These are phyloP conservation scores for Naganishia antarctica DNA, from an alignment of 768 basidiomycete genomes.

Conservation along the genomic window DNA sequence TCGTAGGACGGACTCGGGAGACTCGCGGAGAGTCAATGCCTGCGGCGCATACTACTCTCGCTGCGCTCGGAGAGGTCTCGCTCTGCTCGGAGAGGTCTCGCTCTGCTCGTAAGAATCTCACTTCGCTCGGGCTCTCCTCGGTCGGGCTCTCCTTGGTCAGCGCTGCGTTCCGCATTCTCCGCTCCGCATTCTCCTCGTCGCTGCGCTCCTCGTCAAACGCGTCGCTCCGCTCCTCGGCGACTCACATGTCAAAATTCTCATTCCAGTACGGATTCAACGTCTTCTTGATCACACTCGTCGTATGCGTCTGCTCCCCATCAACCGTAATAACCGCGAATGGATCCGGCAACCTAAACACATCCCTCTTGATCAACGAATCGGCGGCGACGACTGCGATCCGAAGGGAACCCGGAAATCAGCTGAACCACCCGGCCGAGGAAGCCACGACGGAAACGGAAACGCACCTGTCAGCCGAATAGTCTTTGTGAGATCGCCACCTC, in stretches of 20 bases:
- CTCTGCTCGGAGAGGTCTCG: not conserved
- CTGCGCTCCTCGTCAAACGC: no score
- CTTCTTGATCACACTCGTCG: conserved; percentile 94
- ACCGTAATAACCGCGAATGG: conserved; percentile 98
- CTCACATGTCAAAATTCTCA: conserved; percentile 87
- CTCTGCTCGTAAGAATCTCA: not conserved
- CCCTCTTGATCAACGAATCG: conserved; percentile 47
- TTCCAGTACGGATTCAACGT: conserved; percentile 50
- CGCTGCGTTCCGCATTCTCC: no score
- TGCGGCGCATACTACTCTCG: no score
- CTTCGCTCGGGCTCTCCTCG: not conserved
- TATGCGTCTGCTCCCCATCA: conserved; percentile 94
- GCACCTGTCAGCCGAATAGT: conserved; percentile 16
- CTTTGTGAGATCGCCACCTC: conserved; percentile 6
- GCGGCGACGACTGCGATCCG: conserved; percentile 79
- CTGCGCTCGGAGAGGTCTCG: not conserved
- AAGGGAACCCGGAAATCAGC: not conserved
- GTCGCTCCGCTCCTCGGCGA: conserved; percentile 19
- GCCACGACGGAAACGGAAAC: not conserved
- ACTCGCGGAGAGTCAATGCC: no score
- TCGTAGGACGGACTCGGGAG: not conserved
- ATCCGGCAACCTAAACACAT: conserved; percentile 79
- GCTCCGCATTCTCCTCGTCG: no score
- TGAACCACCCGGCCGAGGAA: not conserved
- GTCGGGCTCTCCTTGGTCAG: no score